Percentiles rank a stretch among this genome's conserved stretches.
phyloP scores from a whole-genome alignment of 192 early-diverging fungal genomes.

The Phlyctochytrium bullatum region DNA sequence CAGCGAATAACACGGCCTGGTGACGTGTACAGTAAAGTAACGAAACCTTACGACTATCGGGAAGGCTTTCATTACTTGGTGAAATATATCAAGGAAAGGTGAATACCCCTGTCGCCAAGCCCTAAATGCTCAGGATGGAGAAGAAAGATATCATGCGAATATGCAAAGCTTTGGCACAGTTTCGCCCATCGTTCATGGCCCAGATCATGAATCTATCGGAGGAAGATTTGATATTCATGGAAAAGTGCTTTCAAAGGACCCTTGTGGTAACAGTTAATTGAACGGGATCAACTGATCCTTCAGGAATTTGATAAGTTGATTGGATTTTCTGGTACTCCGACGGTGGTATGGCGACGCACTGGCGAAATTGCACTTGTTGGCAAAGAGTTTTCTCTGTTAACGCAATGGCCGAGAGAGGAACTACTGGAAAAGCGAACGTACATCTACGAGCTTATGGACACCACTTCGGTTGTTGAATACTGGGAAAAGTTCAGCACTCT shows the following conservation, averaged over 20 bases:
- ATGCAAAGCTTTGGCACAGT: constrained; percentile 81
- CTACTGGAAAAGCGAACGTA: constrained; percentile 75
- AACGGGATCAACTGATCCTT: background rate
- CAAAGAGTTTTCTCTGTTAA: constrained; percentile 93
- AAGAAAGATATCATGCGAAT: constrained; percentile 86
- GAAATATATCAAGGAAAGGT: constrained; percentile 72
- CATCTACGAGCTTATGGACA: constrained; percentile 94
- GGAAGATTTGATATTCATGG: constrained; percentile 94
- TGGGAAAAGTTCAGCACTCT: constrained; percentile 92
- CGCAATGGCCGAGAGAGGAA: constrained; percentile 85
- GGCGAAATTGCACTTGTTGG: constrained; percentile 95
- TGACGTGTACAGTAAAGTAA: constrained; percentile 77
- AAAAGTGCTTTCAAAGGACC: constrained; percentile 93
- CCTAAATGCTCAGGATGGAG: constrained; percentile 64
- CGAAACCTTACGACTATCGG: constrained; percentile 84
- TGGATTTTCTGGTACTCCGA: constrained; percentile 90
- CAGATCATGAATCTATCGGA: constrained; percentile 91
- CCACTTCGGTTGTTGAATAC: constrained; percentile 86
- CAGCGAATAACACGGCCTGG: constrained; percentile 13
- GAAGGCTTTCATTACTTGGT: constrained; percentile 93
- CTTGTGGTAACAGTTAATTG: constrained; percentile 57
- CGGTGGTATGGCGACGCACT: constrained; percentile 94
- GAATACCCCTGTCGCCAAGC: background rate
- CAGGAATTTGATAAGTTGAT: constrained; percentile 96
- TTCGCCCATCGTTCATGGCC: constrained; percentile 90